These are phyloP conservation scores for Pythium coloratum DNA, from an alignment of 352 stramenopile species.

Conservation along the genomic window DNA sequence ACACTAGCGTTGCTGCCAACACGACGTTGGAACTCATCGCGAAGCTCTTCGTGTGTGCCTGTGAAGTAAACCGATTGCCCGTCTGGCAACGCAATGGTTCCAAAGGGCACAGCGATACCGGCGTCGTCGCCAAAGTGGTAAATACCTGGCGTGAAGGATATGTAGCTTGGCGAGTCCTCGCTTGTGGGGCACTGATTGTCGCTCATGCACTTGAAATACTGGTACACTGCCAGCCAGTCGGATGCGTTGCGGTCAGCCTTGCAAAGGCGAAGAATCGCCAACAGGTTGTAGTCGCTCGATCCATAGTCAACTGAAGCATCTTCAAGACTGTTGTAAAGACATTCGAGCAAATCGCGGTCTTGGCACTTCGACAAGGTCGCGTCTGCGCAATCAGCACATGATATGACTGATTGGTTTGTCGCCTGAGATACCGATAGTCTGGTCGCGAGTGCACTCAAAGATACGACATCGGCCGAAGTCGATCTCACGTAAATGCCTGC, in stretches of 20 bases:
- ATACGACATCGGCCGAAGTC: background rate
- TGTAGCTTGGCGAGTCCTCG: background rate
- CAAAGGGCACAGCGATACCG: background rate
- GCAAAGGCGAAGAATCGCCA: constrained; percentile 5
- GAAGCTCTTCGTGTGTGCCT: background rate
- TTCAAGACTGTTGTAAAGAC: constrained; percentile 13
- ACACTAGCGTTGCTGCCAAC: background rate
- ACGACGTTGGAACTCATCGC: background rate
- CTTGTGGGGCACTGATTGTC: constrained; percentile 13
- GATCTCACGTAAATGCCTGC: constrained; percentile 4
- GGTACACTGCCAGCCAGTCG: constrained; percentile 13
- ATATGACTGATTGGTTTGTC: background rate
- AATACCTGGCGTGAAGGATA: background rate
- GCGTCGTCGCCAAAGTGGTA: background rate
- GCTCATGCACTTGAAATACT: constrained; percentile 15
- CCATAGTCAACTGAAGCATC: background rate
- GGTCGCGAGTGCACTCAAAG: constrained; percentile 1
- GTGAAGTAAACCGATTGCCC: background rate
- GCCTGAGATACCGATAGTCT: background rate
- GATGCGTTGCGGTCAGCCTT: background rate
- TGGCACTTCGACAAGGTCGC: constrained; percentile 1
- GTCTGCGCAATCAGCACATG: constrained; percentile 4
- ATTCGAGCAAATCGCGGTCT: constrained; percentile 16
- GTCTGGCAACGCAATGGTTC: background rate
- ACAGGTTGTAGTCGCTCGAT: constrained; percentile 3